Percentiles rank a stretch among this genome's conserved stretches.
Conservation (phyloP, 2,329 filamentous ascomycete species). For the Curvularia lunata region DNA sequence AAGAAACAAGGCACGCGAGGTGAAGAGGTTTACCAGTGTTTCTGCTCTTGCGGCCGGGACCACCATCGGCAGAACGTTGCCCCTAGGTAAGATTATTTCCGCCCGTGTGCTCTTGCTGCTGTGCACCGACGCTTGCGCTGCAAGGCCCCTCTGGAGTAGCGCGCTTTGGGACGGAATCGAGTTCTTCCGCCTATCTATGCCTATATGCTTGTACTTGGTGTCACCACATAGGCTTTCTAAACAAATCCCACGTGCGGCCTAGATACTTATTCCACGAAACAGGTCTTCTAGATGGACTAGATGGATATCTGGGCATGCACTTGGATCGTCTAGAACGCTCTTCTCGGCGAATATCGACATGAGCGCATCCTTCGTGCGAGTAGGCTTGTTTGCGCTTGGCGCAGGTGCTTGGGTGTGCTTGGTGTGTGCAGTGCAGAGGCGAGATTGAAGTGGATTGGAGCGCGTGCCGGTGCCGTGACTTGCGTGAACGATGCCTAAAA, state of each 20-base stretch:
- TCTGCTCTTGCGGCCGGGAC: no score
- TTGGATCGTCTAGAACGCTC: background rate
- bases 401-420: slow-evolving; percentile 29
- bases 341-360: background rate
- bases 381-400: slow-evolving; percentile 28
- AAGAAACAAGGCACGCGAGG: no score
- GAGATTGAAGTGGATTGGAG: background rate
- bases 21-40: no score
- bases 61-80: no score
- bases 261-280: background rate
- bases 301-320: background rate
- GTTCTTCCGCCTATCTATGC: background rate
- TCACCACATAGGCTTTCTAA: no score
- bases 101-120: background rate
- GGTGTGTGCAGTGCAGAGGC: slow-evolving; percentile 3
- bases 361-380: background rate
- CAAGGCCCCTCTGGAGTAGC: background rate
- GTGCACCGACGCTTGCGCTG: background rate
- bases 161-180: background rate
- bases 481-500: background rate
- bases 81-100: background rate
- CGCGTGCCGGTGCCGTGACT: background rate
- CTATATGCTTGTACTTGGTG: no score
- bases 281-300: background rate
- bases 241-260: no score